Evolutionary conservation across 768 basidiomycete genomes (phyloP).

Genomic region (Udeniomyces megalosporus): DNA sequence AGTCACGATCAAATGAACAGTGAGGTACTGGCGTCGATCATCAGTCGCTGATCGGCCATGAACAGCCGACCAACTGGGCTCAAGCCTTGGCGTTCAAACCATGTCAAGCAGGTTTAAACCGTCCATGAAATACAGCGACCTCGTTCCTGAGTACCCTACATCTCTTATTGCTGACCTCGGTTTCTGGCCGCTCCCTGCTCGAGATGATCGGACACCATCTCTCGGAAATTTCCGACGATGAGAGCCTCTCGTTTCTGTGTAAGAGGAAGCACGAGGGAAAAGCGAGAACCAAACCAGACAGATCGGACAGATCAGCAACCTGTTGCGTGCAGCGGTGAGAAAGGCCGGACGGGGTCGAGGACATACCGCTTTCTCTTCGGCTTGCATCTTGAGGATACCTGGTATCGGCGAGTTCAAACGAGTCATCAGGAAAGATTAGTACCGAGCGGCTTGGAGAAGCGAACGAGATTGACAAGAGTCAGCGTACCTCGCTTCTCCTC

Average conservation of each 20-base stretch:
- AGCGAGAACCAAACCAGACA: not conserved
- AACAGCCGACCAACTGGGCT: too few relatives aligned
- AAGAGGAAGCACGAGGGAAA: not conserved
- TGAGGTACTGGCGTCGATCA: too few relatives aligned
- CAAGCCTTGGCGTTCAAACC: too few relatives aligned
- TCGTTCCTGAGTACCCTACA: too few relatives aligned
- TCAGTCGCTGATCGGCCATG: too few relatives aligned
- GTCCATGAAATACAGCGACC: too few relatives aligned
- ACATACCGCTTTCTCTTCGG: conserved; percentile 53
- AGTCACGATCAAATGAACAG: too few relatives aligned
- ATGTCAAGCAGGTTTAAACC: too few relatives aligned
- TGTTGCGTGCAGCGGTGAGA: too few relatives aligned
- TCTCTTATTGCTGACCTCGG: not conserved
- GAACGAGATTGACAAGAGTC: conserved; percentile 4
- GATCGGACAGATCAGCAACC: not conserved
- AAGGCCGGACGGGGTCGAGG: too few relatives aligned
- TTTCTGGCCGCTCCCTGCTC: conserved; percentile 10
- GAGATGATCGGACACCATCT: conserved; percentile 34
- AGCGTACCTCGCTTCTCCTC: conserved; percentile 89
- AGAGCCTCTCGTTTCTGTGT: conserved; percentile 66
- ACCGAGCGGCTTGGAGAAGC: not conserved
- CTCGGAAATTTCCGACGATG: conserved; percentile 74
- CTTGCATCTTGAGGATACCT: conserved; percentile 58
- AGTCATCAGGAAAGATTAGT: not conserved
- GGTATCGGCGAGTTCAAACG: not conserved